Conservation (phyloP, 305 asterid genomes). For the Fraxinus angustifolia region DNA sequence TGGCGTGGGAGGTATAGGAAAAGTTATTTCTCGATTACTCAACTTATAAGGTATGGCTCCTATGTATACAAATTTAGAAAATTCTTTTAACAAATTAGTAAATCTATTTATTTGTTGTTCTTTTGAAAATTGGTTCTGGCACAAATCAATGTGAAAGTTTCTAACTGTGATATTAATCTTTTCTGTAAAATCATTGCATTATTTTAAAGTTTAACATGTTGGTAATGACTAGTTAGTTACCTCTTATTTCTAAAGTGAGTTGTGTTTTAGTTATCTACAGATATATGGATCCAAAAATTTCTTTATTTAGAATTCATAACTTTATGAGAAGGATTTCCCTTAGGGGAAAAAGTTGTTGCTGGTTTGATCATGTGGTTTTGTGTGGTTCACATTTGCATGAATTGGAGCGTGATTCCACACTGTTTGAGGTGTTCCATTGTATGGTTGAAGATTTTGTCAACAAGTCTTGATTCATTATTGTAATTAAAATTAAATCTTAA, state of each 20-base stretch:
- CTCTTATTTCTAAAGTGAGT: not conserved
- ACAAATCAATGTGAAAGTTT: too few species aligned
- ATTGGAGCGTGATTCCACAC: not conserved
- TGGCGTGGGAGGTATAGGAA: not conserved
- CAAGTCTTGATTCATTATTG: not conserved
- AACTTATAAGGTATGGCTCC: not conserved
- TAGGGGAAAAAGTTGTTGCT: not conserved
- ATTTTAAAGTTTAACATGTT: too few species aligned
- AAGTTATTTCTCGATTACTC: not conserved
- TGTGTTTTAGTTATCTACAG: not conserved
- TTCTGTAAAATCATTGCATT: not conserved
- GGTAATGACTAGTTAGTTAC: not conserved
- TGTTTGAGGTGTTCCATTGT: not conserved
- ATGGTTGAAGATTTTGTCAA: not conserved
- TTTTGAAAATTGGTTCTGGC: not conserved
- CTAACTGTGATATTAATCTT: not conserved
- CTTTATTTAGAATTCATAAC: not conserved
- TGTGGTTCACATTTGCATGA: not conserved
- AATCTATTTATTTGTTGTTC: not conserved
- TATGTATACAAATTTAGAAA: too few species aligned
- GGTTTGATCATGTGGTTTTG: not conserved
- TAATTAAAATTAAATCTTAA: not conserved
- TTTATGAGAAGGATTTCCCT: not conserved
- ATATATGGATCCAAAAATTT: not conserved
- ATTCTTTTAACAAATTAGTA: not conserved